phyloP scores from a whole-genome alignment of 306 rosid species.

The Herpetospermum pedunculosum region DNA sequence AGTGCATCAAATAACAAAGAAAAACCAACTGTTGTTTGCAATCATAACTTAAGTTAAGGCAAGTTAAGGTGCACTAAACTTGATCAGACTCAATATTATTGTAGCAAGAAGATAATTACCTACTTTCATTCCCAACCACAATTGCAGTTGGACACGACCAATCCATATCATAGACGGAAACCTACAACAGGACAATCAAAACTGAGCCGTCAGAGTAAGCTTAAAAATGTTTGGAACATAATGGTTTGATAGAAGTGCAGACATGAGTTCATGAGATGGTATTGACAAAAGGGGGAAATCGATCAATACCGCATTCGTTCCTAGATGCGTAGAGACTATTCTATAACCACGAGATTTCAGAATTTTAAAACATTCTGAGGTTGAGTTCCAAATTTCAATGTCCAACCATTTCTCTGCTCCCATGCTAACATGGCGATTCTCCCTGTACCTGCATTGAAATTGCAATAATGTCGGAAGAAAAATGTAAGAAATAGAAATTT shows the following conservation, averaged over 20 bases:
- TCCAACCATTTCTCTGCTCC: conserved; percentile 99
- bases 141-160: conserved; percentile 91
- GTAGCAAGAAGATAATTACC: conserved; percentile 28
- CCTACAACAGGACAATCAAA: conserved; percentile 31
- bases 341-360: conserved; percentile 77
- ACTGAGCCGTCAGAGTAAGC: conserved; percentile 1
- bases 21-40: neutral
- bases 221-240: neutral
- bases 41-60: neutral
- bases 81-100: neutral
- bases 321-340: conserved; percentile 82
- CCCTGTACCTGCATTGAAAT: conserved; percentile 59
- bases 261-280: neutral
- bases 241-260: neutral
- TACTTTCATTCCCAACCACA: conserved; percentile 78
- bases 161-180: conserved; percentile 69
- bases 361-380: conserved; percentile 53
- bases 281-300: neutral
- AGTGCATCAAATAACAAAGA: neutral
- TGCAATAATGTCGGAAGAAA: neutral
- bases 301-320: conserved; percentile 55
- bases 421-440: conserved; percentile 96
- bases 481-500: neutral
- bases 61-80: neutral
- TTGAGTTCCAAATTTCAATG: conserved; percentile 83